Evolutionary conservation across 148 eudicot species (phyloP).

Genomic region (Vaccinium macrocarpon): DNA sequence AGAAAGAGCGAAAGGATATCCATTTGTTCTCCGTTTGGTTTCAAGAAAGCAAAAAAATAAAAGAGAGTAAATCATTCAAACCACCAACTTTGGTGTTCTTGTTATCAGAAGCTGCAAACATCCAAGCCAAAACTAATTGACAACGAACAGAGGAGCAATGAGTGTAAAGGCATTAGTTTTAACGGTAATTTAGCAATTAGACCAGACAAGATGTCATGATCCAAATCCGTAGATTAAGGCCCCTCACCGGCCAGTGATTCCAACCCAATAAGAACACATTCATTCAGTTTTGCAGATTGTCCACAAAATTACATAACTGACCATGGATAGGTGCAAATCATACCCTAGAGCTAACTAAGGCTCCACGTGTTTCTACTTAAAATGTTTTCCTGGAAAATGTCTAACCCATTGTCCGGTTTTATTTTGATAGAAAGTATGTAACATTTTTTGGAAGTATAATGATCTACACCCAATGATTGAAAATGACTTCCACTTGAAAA

Average conservation of each 20-base stretch:
- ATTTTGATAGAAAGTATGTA: neutral
- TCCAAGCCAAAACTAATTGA: neutral
- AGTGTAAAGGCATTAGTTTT: neutral
- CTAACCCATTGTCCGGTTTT: neutral
- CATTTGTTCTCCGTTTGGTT: neutral
- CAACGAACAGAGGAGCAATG: neutral
- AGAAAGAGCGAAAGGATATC: neutral
- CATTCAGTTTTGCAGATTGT: neutral
- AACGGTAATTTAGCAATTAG: neutral
- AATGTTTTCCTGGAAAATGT: neutral
- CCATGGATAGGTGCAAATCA: neutral
- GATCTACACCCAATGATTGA: neutral
- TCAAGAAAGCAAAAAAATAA: constrained; percentile 3
- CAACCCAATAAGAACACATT: neutral
- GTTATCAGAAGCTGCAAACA: neutral
- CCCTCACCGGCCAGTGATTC: neutral
- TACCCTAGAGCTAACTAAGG: neutral
- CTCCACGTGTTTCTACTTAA: neutral
- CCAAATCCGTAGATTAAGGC: neutral
- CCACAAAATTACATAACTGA: neutral
- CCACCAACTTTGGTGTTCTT: neutral
- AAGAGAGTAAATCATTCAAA: neutral
- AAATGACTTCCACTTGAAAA: neutral
- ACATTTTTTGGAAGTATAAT: too few relatives aligned
- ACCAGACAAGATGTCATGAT: neutral